phyloP scores from a whole-genome alignment of 148 eudicot genomes.

The Polygonum maritimum region DNA sequence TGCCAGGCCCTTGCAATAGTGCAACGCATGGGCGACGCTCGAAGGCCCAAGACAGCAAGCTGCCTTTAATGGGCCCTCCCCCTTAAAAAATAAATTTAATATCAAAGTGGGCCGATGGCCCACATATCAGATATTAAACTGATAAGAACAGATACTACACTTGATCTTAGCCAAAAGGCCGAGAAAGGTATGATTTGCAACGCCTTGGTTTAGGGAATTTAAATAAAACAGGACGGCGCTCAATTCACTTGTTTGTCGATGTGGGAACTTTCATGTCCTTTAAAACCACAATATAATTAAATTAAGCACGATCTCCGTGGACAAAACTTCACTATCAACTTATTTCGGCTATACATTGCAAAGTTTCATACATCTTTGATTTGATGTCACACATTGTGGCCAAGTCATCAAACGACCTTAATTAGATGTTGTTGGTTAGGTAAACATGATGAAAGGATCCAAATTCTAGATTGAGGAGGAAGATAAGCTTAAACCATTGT shows the following conservation, averaged over 20 bases:
- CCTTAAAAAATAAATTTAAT: slow-evolving; percentile 5
- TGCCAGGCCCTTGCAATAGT: no score
- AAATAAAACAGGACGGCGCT: background rate
- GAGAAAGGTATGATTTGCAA: slow-evolving; percentile 30
- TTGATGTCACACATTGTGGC: background rate
- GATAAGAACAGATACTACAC: slow-evolving; percentile 42
- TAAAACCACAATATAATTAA: no score
- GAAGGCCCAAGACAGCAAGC: no score
- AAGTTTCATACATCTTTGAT: background rate
- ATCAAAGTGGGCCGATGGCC: slow-evolving; percentile 15
- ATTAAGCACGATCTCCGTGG: background rate
- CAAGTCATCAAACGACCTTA: background rate
- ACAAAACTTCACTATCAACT: background rate
- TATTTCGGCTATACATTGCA: background rate
- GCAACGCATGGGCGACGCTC: no score
- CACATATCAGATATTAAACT: no score
- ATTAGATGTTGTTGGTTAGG: background rate
- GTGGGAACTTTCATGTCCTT: background rate
- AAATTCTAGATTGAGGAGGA: background rate
- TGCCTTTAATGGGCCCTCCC: background rate
- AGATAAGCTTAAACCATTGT: background rate
- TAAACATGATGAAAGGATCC: background rate
- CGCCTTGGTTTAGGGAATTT: background rate
- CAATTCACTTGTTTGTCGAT: background rate
- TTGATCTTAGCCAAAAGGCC: slow-evolving; percentile 54